phyloP scores from a whole-genome alignment of 1,284 basidiomycete species.

The Trichosporon coremiiforme region DNA sequence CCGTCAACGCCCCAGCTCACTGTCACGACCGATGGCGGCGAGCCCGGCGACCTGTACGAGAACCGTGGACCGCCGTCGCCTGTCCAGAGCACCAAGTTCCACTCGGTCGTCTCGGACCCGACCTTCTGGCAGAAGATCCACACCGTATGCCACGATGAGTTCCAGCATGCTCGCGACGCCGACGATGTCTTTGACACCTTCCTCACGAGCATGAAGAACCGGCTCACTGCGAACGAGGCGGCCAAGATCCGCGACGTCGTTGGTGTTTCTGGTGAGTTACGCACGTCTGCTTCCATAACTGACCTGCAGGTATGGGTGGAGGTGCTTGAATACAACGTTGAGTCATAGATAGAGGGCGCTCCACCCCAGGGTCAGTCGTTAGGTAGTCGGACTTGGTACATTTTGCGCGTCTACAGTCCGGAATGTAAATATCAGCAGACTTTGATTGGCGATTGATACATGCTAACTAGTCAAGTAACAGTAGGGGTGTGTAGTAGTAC shows the following conservation, averaged over 20 bases:
- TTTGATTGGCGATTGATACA: constrained; percentile 8
- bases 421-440: neutral
- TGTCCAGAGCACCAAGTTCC: constrained; percentile 60
- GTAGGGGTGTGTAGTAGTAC: constrained; percentile 6
- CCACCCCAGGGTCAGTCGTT: neutral
- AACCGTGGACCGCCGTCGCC: constrained; percentile 33
- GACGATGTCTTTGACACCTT: constrained; percentile 56
- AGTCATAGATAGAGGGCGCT: neutral
- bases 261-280: constrained; percentile 44
- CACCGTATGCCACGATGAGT: constrained; percentile 69
- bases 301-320: constrained; percentile 32
- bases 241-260: constrained; percentile 56
- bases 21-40: constrained; percentile 53
- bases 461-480: constrained; percentile 15
- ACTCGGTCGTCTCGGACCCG: constrained; percentile 68
- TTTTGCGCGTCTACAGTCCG: neutral
- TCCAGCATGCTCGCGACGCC: constrained; percentile 65
- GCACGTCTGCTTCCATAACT: neutral
- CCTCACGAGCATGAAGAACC: constrained; percentile 51
- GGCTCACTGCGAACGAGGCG: constrained; percentile 54
- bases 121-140: constrained; percentile 74
- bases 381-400: neutral
- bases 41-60: constrained; percentile 40
- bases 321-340: neutral
- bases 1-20: constrained; percentile 58